Base-by-base conservation (phyloP, 192 early-diverging fungal genomes). In the Backusella luteola region DNA sequence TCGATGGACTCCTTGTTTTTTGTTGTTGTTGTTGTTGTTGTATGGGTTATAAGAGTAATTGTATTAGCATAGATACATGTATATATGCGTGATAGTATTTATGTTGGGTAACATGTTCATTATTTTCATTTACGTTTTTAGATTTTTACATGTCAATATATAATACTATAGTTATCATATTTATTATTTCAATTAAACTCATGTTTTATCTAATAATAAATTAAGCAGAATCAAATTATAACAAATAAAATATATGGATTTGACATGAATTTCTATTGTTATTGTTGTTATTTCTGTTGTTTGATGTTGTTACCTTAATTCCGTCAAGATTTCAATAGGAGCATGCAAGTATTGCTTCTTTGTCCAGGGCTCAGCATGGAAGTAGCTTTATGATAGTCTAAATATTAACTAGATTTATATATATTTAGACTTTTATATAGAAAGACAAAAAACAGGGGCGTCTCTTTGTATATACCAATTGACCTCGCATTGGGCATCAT, bases 341-440 rank as follows among this genome's bases (percentile, higher is more conserved):
- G 42, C 42, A 44, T 39, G 35, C n/a, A 29, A 49, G 29, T 17
- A 71, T 36, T 42, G 21, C 12, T 36, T 46, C 35, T 26, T 71
- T 44, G 42, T 71, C 70, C 41, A 71, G 26, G 39, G 70, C 44
- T 71, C 70, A 29, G 39, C 70, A 71, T 71, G 42, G 56, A 49
- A 63, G 56, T 29, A 63, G 56, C 23, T 63, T 63, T 29, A 7
- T 63, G 56, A 63, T 63, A 29, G 56, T 63, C 56, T 63, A 63
- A 29, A 63, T 29, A 63, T 63, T 29, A 23, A 63, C 26, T 63
- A 12, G 21, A 29, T 26, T 63, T 63, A 29, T 63, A 59, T 59
- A 59, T 23, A 59, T 23, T 7, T 23, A 59, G 53, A 59, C 53
- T 23, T 49, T 49, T 49, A 59, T 26, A 59, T 23, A 56, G 52